A percentile compares a stretch with the other conserved stretches of the same genome.
Conservation (phyloP, 495 filamentous ascomycete species). For the Beverwykella pulmonaria region DNA sequence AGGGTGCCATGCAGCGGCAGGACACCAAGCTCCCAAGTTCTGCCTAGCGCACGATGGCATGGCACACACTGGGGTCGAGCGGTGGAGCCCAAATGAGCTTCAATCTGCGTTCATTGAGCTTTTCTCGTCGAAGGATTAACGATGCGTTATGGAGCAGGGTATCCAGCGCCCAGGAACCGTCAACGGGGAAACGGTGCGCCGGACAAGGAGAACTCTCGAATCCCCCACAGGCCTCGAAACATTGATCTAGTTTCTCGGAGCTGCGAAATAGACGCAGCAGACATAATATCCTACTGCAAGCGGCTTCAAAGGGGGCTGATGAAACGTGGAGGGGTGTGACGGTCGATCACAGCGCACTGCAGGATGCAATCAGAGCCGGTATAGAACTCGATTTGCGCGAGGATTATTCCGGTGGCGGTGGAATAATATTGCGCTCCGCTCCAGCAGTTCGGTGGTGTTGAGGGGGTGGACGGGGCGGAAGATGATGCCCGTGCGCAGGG, state of each 20-base stretch:
- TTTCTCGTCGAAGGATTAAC: not conserved
- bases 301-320: not conserved
- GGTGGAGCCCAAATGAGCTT: not conserved
- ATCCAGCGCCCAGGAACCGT: not conserved
- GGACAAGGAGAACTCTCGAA: slow-evolving; percentile 1
- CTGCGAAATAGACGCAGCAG: not conserved
- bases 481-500: not conserved
- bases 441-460: slow-evolving; percentile 8
- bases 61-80: slow-evolving; percentile 3
- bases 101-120: not conserved
- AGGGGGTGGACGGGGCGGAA: not conserved
- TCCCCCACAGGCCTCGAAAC: not conserved
- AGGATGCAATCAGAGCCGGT: slow-evolving; percentile 15
- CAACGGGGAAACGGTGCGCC: not conserved
- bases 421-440: not conserved
- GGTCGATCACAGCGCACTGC: slow-evolving; percentile 25
- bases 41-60: slow-evolving; percentile 1
- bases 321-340: slow-evolving; percentile 4
- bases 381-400: slow-evolving; percentile 6
- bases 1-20: slow-evolving; percentile 13
- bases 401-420: slow-evolving; percentile 15
- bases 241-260: not conserved
- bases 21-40: slow-evolving; percentile 20
- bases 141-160: not conserved
- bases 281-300: slow-evolving; percentile 23